These are phyloP conservation scores for Pichia sp. DNA, from an alignment of 1,139 yeast species.

Conservation along the genomic window DNA sequence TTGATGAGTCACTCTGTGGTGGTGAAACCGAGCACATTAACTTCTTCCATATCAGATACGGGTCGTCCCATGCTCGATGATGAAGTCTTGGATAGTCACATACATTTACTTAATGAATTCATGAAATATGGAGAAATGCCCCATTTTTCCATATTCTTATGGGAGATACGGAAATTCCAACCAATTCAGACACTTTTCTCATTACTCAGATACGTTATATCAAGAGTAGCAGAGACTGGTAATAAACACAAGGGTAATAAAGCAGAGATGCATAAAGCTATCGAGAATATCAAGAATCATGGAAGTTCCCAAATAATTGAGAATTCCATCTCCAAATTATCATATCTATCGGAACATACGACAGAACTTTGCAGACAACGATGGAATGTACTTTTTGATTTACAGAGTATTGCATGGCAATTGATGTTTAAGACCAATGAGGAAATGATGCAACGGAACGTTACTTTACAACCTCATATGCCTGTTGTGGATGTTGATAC, in stretches of 20 bases:
- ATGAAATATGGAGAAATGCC: conserved; percentile 19
- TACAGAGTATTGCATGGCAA: conserved; percentile 16
- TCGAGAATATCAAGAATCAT: conserved; percentile 1
- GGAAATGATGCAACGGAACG: no score
- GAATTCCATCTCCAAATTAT: conserved; percentile 10
- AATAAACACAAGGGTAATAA: conserved; percentile 7
- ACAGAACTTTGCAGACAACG: conserved; percentile 17
- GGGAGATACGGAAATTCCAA: conserved; percentile 22
- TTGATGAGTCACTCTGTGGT: neutral
- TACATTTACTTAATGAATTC: conserved; percentile 16
- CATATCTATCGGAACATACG: conserved; percentile 17
- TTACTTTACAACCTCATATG: neutral
- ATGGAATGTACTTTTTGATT: conserved; percentile 16
- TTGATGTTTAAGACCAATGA: conserved; percentile 9
- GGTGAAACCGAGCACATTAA: conserved; percentile 4
- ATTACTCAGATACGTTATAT: conserved; percentile 13
- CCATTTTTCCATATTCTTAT: conserved; percentile 14
- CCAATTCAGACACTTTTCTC: conserved; percentile 20
- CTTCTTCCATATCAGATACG: conserved; percentile 16
- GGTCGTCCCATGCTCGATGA: conserved; percentile 6
- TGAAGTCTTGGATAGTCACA: conserved; percentile 12
- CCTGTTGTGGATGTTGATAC: neutral
- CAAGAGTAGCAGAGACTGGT: conserved; percentile 4
- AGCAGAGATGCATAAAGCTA: neutral
- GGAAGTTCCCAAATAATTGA: conserved; percentile 9